Base-by-base conservation (phyloP, 768 basidiomycete species). In the Ramaria sp. region DNA sequence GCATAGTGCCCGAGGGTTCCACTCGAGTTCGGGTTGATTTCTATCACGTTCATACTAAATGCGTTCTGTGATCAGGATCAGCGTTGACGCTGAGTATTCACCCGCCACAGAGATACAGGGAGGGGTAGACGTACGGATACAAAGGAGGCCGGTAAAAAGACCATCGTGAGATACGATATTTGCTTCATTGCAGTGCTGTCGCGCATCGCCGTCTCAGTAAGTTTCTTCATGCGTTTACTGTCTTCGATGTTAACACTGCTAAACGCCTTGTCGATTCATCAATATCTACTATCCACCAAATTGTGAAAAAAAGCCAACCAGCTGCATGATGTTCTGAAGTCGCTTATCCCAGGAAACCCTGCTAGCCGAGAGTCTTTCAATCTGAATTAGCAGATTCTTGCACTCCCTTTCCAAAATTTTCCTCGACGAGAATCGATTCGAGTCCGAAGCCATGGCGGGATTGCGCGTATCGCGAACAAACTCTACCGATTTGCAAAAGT, bases 91-190 rank as follows among this genome's bases (percentile, higher is more conserved):
- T 64, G 51, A 67, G 67, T 65, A 68, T 37, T 13, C 2, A 10
- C 9, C 13, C 2, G 34, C 34, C 9, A 3, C 13, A 3, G 34
- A 2, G 13, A 10, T 10, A 33, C 17, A 19, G 46, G 70, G 52
- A 62, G 75, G 74, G 7, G 74, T 73, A 20, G 66, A 67, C 54
- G 67, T 67, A 67, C 68, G 64, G 33, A 64, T 65, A 24, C 67
- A 66, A 43, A 67, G 62, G 22, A 74, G 3, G 78, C 75, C 0
- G 82, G 82, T 7, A 83, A 67, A 65, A 83, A 84, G 15, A 81
- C 63, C 79, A 82, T 83, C 0, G 81, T 80, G 1, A 84, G 66
- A 59, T 81, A 81, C 0, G 79, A 73, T 33, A 83, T 75, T 58
- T 57, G 55, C 30, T 57, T 57, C 55, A 71, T 72, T 1, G 71